Conservation (phyloP, 2,329 filamentous ascomycete species). For the Bipolaris cookei region DNA sequence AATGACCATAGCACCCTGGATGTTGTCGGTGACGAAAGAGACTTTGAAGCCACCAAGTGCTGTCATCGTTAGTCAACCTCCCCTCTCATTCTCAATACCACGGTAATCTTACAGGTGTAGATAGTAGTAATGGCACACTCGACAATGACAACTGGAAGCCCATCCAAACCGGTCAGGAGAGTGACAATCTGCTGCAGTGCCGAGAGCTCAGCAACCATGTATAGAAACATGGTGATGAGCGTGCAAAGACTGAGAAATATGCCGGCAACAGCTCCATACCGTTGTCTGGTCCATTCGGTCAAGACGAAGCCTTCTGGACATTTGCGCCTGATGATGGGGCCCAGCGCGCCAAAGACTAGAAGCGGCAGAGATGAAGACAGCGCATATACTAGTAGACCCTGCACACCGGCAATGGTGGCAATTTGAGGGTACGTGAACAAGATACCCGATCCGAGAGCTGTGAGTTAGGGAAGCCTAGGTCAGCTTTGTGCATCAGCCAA, state of each 20-base stretch:
- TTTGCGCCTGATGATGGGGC: conserved; percentile 77
- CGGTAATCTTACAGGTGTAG: conserved; percentile 70
- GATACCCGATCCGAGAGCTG: conserved; percentile 83
- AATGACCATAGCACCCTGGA: conserved; percentile 80
- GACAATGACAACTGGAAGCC: conserved; percentile 77
- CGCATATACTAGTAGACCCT: conserved; percentile 79
- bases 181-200: conserved; percentile 80
- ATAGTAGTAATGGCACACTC: conserved; percentile 79
- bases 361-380: conserved; percentile 74
- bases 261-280: conserved; percentile 72
- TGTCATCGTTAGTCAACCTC: conserved; percentile 38
- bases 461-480: conserved; percentile 39
- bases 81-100: too few relatives aligned
- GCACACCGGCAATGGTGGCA: conserved; percentile 77
- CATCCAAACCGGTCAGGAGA: conserved; percentile 74
- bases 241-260: conserved; percentile 80
- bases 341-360: conserved; percentile 74
- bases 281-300: conserved; percentile 82
- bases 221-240: conserved; percentile 80
- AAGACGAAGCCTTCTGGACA: conserved; percentile 84
- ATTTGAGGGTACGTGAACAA: conserved; percentile 83
- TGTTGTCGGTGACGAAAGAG: conserved; percentile 82
- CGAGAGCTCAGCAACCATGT: conserved; percentile 85
- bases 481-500: conserved; percentile 31
- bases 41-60: conserved; percentile 82